These are phyloP conservation scores for Spinacia oleracea DNA, from an alignment of 179 eudicot genomes.

Conservation along the genomic window DNA sequence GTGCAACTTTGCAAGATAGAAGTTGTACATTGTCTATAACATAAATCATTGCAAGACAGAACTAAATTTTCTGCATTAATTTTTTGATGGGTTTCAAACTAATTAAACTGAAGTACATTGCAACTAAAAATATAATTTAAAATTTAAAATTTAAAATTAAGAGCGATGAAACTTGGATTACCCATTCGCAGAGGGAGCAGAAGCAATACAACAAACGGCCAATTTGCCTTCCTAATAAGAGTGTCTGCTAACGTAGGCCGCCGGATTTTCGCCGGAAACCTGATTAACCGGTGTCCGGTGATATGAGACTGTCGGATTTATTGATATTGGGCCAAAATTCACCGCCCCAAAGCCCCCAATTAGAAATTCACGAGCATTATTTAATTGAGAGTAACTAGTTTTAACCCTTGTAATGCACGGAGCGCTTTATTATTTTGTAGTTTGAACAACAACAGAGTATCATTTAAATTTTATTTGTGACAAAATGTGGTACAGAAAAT, in stretches of 20 bases:
- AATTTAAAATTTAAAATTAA: neutral
- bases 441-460: no score
- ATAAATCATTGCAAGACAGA: no score
- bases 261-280: slow-evolving; percentile 17
- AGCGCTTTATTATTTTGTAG: no score
- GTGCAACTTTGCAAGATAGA: no score
- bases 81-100: no score
- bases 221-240: slow-evolving; percentile 8
- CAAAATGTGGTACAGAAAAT: no score
- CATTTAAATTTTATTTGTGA: no score
- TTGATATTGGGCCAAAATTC: slow-evolving; percentile 7
- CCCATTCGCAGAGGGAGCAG: slow-evolving; percentile 20
- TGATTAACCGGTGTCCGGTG: slow-evolving; percentile 17
- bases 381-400: neutral
- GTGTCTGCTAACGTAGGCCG: neutral
- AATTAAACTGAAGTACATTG: neutral
- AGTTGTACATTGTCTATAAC: no score
- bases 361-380: slow-evolving; percentile 25
- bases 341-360: slow-evolving; percentile 3
- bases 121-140: neutral
- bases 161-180: slow-evolving; percentile 15
- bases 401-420: no score
- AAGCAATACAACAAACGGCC: slow-evolving; percentile 13
- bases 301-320: neutral
- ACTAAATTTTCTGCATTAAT: no score